phyloP scores from a whole-genome alignment of 352 stramenopile species.

The Phytopythium cucurbitacearum region DNA sequence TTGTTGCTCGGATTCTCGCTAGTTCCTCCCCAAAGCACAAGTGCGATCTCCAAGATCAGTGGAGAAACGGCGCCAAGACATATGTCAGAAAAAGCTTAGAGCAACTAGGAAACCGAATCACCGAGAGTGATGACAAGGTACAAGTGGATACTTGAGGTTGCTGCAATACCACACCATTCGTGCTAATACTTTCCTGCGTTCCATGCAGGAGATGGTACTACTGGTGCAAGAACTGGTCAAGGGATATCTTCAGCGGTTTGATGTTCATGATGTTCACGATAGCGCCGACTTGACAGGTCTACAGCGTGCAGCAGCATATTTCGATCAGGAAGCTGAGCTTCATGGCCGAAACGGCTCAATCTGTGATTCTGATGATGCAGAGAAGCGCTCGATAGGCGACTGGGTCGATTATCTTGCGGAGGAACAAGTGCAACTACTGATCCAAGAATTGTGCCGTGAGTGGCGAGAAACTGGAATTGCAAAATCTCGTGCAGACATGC shows the following conservation, averaged over 20 bases:
- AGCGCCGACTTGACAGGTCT: conserved; percentile 30
- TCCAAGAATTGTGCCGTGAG: no score
- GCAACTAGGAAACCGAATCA: conserved; percentile 14
- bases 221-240: conserved; percentile 34
- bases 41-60: background rate
- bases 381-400: background rate
- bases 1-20: conserved; percentile 27
- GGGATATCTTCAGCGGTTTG: conserved; percentile 11
- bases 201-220: conserved; percentile 3
- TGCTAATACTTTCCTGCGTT: background rate
- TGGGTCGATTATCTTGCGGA: conserved; percentile 39
- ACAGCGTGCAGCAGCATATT: conserved; percentile 31
- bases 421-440: conserved; percentile 27
- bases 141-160: background rate
- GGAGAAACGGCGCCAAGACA: background rate
- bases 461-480: no score
- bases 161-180: no score
- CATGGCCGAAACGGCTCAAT: no score
- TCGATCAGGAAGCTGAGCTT: background rate
- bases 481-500: no score
- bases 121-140: conserved; percentile 22
- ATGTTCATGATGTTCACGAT: background rate
- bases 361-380: background rate
- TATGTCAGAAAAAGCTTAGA: conserved; percentile 31
- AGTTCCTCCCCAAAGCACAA: background rate